A percentile compares a stretch with the other conserved stretches of the same genome.
These are phyloP conservation scores for Tricholoma sp. DNA, from an alignment of 768 basidiomycete genomes.

Conservation along the genomic window DNA sequence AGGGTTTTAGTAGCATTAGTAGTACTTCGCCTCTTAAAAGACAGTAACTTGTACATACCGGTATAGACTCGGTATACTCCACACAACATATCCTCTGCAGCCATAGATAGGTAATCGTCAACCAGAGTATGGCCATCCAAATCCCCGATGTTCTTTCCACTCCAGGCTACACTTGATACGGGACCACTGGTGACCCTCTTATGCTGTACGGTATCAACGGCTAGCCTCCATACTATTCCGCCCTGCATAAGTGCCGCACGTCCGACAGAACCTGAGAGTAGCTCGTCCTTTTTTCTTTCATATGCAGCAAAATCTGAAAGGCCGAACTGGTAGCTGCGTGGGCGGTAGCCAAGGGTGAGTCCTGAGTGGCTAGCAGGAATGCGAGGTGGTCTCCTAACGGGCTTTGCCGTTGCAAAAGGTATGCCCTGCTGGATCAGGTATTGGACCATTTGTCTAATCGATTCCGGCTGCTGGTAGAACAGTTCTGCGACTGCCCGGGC, in stretches of 20 bases:
- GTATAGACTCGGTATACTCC: conserved; percentile 1
- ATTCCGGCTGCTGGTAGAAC: background rate
- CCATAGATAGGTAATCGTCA: background rate
- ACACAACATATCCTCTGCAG: background rate
- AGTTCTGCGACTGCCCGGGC: conserved; percentile 1
- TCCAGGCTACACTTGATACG: background rate
- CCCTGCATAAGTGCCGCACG: conserved; percentile 1
- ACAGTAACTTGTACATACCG: background rate
- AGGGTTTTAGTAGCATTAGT: background rate
- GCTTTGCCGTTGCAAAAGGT: conserved; percentile 1
- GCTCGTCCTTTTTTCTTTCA: background rate
- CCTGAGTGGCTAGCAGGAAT: background rate
- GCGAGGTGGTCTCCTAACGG: background rate
- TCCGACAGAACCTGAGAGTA: background rate
- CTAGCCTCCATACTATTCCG: conserved; percentile 7
- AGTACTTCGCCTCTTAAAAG: background rate
- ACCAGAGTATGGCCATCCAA: background rate
- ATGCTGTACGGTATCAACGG: background rate
- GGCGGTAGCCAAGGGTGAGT: background rate
- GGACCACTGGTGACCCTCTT: background rate
- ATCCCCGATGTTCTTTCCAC: background rate
- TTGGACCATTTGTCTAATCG: conserved; percentile 1
- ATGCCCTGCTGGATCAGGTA: background rate
- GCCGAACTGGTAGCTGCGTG: background rate
- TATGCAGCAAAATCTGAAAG: conserved; percentile 1